Evolutionary conservation across 208 protist species (phyloP).

Genomic region (Leptomonas pyrrhocoris): DNA sequence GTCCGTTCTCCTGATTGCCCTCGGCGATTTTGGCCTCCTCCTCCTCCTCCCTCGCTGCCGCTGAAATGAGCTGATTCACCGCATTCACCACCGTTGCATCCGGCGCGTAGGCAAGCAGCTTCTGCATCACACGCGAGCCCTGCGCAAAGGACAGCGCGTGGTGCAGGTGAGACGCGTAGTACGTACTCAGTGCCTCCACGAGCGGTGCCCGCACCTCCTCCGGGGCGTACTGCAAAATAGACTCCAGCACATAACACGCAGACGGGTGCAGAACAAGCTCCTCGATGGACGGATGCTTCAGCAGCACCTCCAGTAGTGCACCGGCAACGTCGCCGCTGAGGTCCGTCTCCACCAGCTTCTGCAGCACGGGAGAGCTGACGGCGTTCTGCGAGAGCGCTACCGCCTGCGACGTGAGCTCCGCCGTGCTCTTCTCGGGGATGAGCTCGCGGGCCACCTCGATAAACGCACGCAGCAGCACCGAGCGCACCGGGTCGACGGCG

Average conservation of each 20-base stretch:
- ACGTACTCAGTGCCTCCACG: conserved; percentile 36
- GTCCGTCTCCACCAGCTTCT: conserved; percentile 73
- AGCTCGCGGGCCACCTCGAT: conserved; percentile 57
- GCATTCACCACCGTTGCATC: conserved; percentile 62
- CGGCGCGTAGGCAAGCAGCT: conserved; percentile 70
- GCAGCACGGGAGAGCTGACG: conserved; percentile 79
- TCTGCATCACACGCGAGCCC: conserved; percentile 88
- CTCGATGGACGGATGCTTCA: conserved; percentile 25
- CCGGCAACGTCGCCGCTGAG: conserved; percentile 21
- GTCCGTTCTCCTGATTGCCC: not conserved
- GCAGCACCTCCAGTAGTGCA: conserved; percentile 38
- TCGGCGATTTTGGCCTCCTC: conserved; percentile 40
- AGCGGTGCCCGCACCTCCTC: conserved; percentile 51
- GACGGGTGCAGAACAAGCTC: conserved; percentile 60
- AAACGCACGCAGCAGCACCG: conserved; percentile 71
- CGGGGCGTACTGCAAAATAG: conserved; percentile 56
- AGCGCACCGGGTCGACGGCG: conserved; percentile 64
- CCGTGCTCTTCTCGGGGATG: conserved; percentile 19
- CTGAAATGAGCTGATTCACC: conserved; percentile 45
- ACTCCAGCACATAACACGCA: conserved; percentile 77
- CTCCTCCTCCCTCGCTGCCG: conserved; percentile 48
- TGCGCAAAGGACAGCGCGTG: conserved; percentile 63
- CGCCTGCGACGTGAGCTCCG: conserved; percentile 33
- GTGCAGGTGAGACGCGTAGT: conserved; percentile 50
- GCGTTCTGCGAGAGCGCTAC: conserved; percentile 63